Conservation (phyloP, 192 early-diverging fungal species). For the Rhizoclosmatium sp. region DNA sequence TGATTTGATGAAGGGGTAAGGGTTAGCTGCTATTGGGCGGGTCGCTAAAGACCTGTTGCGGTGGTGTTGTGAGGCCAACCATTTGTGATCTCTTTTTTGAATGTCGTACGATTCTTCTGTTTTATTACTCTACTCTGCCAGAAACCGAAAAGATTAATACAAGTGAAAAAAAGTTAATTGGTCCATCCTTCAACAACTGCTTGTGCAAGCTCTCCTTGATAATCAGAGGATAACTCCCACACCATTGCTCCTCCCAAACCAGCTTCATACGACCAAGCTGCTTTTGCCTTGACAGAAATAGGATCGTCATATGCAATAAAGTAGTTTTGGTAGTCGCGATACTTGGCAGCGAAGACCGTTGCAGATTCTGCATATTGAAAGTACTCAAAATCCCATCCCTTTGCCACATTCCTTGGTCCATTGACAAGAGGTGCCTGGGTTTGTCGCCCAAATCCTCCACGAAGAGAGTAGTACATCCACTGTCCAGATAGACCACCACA, state of each 20-base stretch:
- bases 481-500: conserved; percentile 40
- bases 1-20: neutral
- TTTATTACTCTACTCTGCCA: no score
- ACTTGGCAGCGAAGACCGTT: conserved; percentile 49
- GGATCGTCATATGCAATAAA: conserved; percentile 80
- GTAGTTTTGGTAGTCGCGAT: conserved; percentile 59
- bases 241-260: conserved; percentile 11
- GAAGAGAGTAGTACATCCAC: conserved; percentile 68
- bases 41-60: no score
- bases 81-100: neutral
- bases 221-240: conserved; percentile 14
- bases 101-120: no score
- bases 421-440: neutral
- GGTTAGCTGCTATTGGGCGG: no score
- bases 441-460: conserved; percentile 8
- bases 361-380: conserved; percentile 59
- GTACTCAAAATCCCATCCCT: conserved; percentile 65
- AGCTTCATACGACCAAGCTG: conserved; percentile 51
- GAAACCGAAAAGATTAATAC: no score
- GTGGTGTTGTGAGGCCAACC: neutral
- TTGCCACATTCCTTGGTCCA: conserved; percentile 20
- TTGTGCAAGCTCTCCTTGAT: neutral
- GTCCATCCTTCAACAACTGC: conserved; percentile 12
- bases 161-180: neutral
- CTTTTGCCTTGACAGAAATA: conserved; percentile 66